A percentile compares a stretch with the other conserved stretches of the same genome.
These are phyloP conservation scores for Ailanthus altissimus DNA, from an alignment of 345 rosid genomes.

Conservation along the genomic window DNA sequence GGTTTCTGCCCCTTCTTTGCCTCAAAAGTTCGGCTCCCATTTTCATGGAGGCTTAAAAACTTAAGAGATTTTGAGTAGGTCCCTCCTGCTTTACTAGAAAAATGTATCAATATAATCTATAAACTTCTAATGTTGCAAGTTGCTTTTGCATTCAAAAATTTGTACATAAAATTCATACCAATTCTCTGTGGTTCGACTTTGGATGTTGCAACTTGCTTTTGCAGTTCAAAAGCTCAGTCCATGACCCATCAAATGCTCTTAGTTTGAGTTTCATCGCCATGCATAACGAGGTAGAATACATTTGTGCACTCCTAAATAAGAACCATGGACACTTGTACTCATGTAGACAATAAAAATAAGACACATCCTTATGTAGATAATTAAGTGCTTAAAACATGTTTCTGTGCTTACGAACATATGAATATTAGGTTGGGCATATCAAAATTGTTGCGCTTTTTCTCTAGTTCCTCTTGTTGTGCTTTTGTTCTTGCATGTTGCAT, in stretches of 20 bases:
- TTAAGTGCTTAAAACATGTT: background rate
- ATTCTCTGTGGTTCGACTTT: too few species aligned
- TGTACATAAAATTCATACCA: background rate
- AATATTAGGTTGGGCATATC: background rate
- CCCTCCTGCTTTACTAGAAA: background rate
- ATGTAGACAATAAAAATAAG: background rate
- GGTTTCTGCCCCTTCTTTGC: background rate
- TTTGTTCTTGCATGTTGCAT: too few species aligned
- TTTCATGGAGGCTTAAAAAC: background rate
- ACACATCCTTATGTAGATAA: background rate
- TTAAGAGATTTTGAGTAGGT: background rate
- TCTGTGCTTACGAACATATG: background rate
- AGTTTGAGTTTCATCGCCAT: background rate
- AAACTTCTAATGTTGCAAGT: background rate
- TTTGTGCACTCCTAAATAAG: background rate
- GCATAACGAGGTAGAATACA: background rate
- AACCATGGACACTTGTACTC: background rate
- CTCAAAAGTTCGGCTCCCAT: background rate
- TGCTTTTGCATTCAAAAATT: background rate
- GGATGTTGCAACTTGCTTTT: background rate
- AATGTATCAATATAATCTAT: background rate
- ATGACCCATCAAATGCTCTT: background rate
- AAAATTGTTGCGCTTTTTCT: background rate
- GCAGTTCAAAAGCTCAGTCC: background rate
- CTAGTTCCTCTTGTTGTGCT: background rate